phyloP scores from a whole-genome alignment of 2,329 filamentous ascomycete genomes.

The Sclerotinia subarctica region DNA sequence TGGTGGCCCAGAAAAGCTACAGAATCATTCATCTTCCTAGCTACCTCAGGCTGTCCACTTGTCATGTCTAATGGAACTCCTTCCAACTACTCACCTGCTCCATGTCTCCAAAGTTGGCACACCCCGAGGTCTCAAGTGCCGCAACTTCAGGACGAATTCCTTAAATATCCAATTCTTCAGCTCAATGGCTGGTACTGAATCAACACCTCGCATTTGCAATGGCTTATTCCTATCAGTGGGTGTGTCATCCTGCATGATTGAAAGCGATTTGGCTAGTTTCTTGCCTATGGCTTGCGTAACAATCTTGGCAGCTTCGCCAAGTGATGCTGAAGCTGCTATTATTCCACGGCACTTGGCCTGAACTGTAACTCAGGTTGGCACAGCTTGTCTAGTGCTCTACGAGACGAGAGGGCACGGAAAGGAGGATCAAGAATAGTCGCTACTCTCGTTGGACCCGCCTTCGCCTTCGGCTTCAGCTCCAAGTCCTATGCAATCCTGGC shows the following conservation, averaged over 20 bases:
- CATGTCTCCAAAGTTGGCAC: neutral
- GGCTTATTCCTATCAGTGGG: slow-evolving; percentile 40
- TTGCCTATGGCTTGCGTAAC: slow-evolving; percentile 37
- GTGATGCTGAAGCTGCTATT: neutral
- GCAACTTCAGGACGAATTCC: neutral
- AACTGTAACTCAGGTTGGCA: neutral
- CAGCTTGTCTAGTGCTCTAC: neutral
- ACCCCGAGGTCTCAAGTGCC: neutral
- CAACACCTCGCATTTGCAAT: slow-evolving; percentile 43
- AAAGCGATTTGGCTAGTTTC: slow-evolving; percentile 44
- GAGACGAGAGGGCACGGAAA: neutral
- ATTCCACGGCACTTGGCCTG: neutral
- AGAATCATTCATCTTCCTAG: neutral
- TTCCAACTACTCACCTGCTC: neutral
- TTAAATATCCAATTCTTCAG: slow-evolving; percentile 42
- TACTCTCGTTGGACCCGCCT: neutral
- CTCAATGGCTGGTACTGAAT: slow-evolving; percentile 26
- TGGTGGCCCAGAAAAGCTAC: no score
- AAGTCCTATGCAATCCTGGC: neutral
- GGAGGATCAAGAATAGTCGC: neutral
- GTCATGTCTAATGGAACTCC: neutral
- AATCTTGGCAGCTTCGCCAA: neutral
- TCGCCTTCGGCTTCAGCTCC: neutral
- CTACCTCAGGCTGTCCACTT: neutral
- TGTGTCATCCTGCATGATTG: slow-evolving; percentile 41